Base-by-base conservation (phyloP, 768 basidiomycete species). In the Suillus spraguei region DNA sequence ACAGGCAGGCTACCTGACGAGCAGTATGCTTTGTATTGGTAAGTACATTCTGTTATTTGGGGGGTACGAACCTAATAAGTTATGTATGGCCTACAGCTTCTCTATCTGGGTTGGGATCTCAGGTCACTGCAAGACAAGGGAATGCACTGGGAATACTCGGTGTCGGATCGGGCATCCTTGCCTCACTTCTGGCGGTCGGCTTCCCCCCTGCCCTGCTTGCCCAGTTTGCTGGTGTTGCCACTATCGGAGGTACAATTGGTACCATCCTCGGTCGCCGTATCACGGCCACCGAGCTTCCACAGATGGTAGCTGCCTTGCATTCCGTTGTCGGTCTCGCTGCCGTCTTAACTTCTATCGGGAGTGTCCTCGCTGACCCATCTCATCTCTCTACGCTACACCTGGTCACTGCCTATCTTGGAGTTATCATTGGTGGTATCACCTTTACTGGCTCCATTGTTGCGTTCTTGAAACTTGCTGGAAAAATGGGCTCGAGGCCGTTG, bases 381-480 rank as follows among this genome's bases (percentile, higher is more conserved):
- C 92, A 95, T 72, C 77, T 88, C 28, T 83, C 89, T 4, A 87
- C 80, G 10, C 78, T 95, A 47, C 94, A 95, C 73, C 81, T 91
- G 58, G 86, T 92, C 38, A 91, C 92, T 1, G 93, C 94, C 4
- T 95, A 95, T 71, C 83, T 95, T 32, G 91, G 94, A 14, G 88
- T 93, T 38, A 84, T 93, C 60, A 93, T 95, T 71, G 92, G 90
- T 77, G 94, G 94, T 63, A 81, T 95, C 60, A 95, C 94, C 0
- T 95, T 95, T 70, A 95, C 94, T 4, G 93, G 93, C 33, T 94
- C 93, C 1, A 86, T 95, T 49, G 90, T 95, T 17, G 94, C 94
- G 5, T 95, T 94, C 83, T 76, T 95, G 53, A 95, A 95, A 72
- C 81, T 95, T 42, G 91, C 92, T 7, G 93, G 90, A 9, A 86